A percentile compares a stretch with the other conserved stretches of the same genome.
Evolutionary conservation across 2,329 filamentous ascomycete genomes (phyloP).

Genomic region (Verticillium longisporum): DNA sequence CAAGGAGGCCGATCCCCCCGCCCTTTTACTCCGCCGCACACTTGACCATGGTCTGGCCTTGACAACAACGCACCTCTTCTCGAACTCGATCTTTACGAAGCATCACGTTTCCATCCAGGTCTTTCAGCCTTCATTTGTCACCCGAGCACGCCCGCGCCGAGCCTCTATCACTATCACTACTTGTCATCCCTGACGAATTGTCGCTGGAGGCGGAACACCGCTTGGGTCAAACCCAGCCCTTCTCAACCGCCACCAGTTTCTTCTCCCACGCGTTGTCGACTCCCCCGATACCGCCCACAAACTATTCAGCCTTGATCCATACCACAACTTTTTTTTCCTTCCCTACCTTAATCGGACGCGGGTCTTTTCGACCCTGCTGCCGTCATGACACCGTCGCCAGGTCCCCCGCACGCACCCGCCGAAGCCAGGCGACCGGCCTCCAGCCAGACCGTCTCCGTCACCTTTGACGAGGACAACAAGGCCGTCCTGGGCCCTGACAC

Average conservation of each 20-base stretch:
- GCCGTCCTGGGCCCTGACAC: conserved; percentile 20
- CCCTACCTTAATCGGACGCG: background rate
- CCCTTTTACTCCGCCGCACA: background rate
- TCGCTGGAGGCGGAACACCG: background rate
- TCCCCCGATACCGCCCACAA: background rate
- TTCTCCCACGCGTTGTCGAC: background rate
- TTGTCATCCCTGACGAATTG: background rate
- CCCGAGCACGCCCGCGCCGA: background rate
- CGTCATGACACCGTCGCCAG: conserved; percentile 31
- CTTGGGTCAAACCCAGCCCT: background rate
- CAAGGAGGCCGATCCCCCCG: background rate
- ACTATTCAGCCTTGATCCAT: background rate
- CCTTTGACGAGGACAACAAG: conserved; percentile 33
- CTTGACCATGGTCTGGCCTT: background rate
- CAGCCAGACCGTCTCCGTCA: conserved; percentile 38
- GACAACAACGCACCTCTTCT: background rate
- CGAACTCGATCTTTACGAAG: background rate
- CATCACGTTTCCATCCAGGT: background rate
- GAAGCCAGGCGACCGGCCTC: conserved; percentile 24
- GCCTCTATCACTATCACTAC: background rate
- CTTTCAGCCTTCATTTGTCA: background rate
- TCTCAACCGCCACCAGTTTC: background rate
- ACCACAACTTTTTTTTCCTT: background rate
- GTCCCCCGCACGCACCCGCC: conserved; percentile 13
- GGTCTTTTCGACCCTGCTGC: background rate